A percentile compares a stretch with the other conserved stretches of the same genome.
phyloP scores from a whole-genome alignment of 345 rosid genomes.

The Salix exigua region DNA sequence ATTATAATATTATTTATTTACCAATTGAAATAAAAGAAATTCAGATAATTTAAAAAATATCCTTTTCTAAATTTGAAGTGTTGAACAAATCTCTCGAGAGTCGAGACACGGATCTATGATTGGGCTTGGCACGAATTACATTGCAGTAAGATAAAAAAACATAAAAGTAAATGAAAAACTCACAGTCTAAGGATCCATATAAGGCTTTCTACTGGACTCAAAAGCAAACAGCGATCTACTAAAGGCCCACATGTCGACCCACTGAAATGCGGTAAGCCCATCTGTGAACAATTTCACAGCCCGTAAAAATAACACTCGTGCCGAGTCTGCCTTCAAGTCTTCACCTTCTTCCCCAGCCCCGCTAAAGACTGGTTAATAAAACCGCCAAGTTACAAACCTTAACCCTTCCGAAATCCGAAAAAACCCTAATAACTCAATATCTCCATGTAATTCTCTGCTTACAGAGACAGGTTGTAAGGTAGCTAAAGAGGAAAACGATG shows the following conservation, averaged over 20 bases:
- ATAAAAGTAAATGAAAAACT: too few relatives aligned
- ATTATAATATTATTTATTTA: too few relatives aligned
- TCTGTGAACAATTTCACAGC: background rate
- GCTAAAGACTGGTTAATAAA: too few relatives aligned
- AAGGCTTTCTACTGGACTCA: background rate
- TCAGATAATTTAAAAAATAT: too few relatives aligned
- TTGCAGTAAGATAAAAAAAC: too few relatives aligned
- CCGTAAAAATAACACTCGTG: background rate
- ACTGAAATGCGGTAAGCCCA: background rate
- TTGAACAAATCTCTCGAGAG: too few relatives aligned
- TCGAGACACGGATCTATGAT: too few relatives aligned
- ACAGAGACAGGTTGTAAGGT: background rate
- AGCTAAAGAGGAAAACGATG: conserved; percentile 30
- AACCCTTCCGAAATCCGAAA: background rate
- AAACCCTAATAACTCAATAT: background rate
- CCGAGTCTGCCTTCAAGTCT: background rate
- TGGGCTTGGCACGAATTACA: too few relatives aligned
- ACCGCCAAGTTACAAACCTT: background rate
- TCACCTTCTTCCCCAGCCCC: background rate
- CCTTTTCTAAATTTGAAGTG: too few relatives aligned
- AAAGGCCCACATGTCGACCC: background rate
- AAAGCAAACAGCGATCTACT: background rate
- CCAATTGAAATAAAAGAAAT: too few relatives aligned
- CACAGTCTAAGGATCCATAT: background rate
- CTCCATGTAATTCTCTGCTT: background rate